Evolutionary conservation across 176 grass and related monocot species (phyloP).

Genomic region (Panicum miliaceum): DNA sequence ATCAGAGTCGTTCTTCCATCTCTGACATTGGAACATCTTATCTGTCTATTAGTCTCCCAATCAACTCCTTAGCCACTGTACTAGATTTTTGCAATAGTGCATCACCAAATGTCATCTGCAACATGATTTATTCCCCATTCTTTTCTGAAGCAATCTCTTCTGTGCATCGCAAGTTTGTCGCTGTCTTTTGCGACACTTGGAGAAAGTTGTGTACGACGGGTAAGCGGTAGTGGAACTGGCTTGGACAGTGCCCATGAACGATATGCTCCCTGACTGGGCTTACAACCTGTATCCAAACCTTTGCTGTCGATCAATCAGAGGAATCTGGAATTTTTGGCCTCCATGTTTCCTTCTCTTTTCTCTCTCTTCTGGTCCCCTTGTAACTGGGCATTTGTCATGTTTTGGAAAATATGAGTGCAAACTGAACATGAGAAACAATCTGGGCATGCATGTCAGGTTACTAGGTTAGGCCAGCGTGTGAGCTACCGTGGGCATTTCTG

Average conservation of each 20-base stretch:
- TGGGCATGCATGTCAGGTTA: not conserved
- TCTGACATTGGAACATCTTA: too few species aligned
- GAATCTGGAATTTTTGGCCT: conserved; percentile 22
- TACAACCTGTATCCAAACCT: conserved; percentile 44
- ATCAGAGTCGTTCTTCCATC: not conserved
- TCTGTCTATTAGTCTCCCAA: not conserved
- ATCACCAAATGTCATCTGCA: conserved; percentile 6
- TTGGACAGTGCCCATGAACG: not conserved
- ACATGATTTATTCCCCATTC: not conserved
- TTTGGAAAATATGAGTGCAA: not conserved
- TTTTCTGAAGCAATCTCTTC: not conserved
- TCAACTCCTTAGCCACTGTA: not conserved
- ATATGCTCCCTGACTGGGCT: conserved; percentile 48
- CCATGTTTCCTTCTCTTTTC: not conserved
- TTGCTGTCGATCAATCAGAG: conserved; percentile 44
- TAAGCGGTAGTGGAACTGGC: conserved; percentile 31
- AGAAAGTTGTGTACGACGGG: conserved; percentile 37
- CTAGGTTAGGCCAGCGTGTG: not conserved
- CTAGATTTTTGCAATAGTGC: not conserved
- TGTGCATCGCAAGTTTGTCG: conserved; percentile 36
- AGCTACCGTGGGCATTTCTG: not conserved
- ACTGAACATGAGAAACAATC: not conserved
- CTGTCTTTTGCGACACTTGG: conserved; percentile 21
- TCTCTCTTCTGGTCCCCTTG: not conserved
- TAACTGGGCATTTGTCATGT: conserved; percentile 30